These are phyloP conservation scores for Dicorynia guianensis DNA, from an alignment of 306 rosid genomes.

Conservation along the genomic window DNA sequence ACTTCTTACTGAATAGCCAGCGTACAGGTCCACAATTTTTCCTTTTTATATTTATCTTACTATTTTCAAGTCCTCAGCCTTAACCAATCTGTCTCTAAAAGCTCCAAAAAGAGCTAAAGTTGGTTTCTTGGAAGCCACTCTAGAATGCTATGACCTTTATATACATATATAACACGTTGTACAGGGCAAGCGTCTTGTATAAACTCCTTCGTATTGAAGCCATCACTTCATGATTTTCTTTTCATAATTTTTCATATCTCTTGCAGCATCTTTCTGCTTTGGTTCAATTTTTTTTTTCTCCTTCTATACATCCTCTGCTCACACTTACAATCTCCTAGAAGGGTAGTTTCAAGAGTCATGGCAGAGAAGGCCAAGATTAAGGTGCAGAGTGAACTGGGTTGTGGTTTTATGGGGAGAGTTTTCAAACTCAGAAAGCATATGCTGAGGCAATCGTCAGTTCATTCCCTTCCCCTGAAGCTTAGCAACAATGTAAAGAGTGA, in stretches of 20 bases:
- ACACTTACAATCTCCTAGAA: not conserved
- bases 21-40: not conserved
- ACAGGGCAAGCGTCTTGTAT: slow-evolving; percentile 45
- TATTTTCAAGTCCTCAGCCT: slow-evolving; percentile 43
- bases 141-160: slow-evolving; percentile 40
- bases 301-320: slow-evolving; percentile 12
- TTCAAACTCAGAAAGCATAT: slow-evolving; percentile 56
- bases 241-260: slow-evolving; percentile 31
- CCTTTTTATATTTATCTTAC: slow-evolving; percentile 12
- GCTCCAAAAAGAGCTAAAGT: slow-evolving; percentile 49
- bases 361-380: slow-evolving; percentile 57
- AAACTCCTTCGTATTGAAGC: slow-evolving; percentile 50
- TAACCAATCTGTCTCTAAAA: slow-evolving; percentile 32
- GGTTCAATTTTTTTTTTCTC: slow-evolving; percentile 10
- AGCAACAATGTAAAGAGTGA: slow-evolving; percentile 38
- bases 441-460: slow-evolving; percentile 74
- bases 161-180: slow-evolving; percentile 31
- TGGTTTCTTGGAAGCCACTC: slow-evolving; percentile 92
- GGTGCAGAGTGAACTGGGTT: slow-evolving; percentile 53
- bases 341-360: slow-evolving; percentile 37
- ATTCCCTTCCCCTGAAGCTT: slow-evolving; percentile 67
- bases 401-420: slow-evolving; percentile 70
- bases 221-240: slow-evolving; percentile 47
- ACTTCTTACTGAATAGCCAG: not conserved
- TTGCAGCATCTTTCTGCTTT: slow-evolving; percentile 29